A percentile compares a stretch with the other conserved stretches of the same genome.
Conservation (phyloP, 2,329 filamentous ascomycete species). For the Bimuria novae-zelandiae region DNA sequence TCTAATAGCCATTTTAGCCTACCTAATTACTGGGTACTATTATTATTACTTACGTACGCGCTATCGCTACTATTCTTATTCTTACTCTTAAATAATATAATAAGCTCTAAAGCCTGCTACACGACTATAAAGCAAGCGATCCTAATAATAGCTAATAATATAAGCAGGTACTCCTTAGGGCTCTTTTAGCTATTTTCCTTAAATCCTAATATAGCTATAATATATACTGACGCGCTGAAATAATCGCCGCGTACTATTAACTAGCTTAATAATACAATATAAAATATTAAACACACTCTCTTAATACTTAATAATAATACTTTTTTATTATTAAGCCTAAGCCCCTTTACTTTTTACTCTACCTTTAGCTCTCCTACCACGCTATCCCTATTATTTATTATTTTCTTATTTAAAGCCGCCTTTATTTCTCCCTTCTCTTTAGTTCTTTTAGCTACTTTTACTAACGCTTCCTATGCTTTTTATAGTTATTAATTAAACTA, state of each 20-base stretch:
- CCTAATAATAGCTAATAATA: constrained; percentile 11
- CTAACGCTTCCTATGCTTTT: background rate
- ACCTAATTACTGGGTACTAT: background rate
- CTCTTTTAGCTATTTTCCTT: constrained; percentile 16
- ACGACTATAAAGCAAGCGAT: background rate
- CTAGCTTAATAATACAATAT: background rate
- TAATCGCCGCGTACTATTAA: too few relatives aligned
- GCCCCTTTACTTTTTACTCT: background rate
- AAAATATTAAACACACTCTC: background rate
- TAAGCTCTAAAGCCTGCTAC: background rate
- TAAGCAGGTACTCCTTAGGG: constrained; percentile 11
- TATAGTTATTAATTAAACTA: background rate
- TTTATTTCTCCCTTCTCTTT: background rate
- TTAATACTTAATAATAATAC: background rate
- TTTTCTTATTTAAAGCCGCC: background rate
- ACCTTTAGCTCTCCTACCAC: background rate
- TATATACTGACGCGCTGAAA: too few relatives aligned
- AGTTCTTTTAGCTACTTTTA: background rate
- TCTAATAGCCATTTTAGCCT: background rate
- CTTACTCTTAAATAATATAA: too few relatives aligned
- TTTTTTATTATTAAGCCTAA: background rate
- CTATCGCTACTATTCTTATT: background rate
- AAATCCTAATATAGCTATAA: constrained; percentile 3
- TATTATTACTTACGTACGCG: background rate
- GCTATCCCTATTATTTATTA: background rate